A percentile compares a stretch with the other conserved stretches of the same genome.
phyloP scores from a whole-genome alignment of 164 flowering plant genomes.

The Umbellularia californica region DNA sequence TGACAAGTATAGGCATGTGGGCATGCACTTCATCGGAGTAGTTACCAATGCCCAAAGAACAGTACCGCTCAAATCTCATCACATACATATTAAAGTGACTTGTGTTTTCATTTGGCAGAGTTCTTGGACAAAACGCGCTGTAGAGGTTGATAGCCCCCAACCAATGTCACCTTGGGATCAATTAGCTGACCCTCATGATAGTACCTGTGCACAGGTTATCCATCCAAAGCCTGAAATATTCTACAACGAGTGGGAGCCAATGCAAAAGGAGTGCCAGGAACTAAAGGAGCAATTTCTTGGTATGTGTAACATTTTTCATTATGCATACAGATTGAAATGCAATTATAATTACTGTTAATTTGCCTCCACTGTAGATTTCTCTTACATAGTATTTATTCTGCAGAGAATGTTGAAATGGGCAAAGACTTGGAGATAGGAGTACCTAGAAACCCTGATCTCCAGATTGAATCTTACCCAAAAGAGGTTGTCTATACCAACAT shows the following conservation, averaged over 20 bases:
- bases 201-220: slow-evolving; percentile 56
- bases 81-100: too few relatives aligned
- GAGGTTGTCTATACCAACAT: slow-evolving; percentile 22
- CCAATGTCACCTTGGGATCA: slow-evolving; percentile 30
- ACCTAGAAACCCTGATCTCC: slow-evolving; percentile 26
- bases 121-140: slow-evolving; percentile 56
- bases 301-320: slow-evolving; percentile 11
- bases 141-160: slow-evolving; percentile 51
- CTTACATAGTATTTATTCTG: slow-evolving; percentile 2
- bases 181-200: slow-evolving; percentile 43
- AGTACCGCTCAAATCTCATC: too few relatives aligned
- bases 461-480: slow-evolving; percentile 19
- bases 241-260: slow-evolving; percentile 28
- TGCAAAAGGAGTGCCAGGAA: slow-evolving; percentile 25
- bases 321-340: neutral
- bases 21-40: too few relatives aligned
- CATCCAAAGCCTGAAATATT: slow-evolving; percentile 39
- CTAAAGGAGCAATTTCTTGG: slow-evolving; percentile 35
- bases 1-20: too few relatives aligned
- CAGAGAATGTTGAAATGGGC: slow-evolving; percentile 44
- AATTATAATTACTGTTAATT: neutral
- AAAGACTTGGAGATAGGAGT: slow-evolving; percentile 44
- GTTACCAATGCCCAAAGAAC: too few relatives aligned
- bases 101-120: slow-evolving; percentile 34
- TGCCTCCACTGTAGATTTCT: neutral